These are phyloP conservation scores for Raphanus hybrid DNA, from an alignment of 441 rosid species.

Conservation along the genomic window DNA sequence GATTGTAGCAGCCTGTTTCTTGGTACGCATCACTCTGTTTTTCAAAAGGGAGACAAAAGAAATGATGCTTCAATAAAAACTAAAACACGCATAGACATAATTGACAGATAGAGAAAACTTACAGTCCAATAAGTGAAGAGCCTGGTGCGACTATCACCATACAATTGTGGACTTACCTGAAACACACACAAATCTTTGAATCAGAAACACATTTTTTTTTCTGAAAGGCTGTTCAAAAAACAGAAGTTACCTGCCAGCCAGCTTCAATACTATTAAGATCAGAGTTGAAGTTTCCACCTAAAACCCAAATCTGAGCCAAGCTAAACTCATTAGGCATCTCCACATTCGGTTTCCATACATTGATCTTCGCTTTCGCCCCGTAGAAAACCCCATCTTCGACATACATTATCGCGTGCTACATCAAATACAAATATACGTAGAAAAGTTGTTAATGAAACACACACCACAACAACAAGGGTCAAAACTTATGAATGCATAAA, in stretches of 20 bases:
- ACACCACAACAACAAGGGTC: background rate
- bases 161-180: conserved; percentile 64
- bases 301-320: conserved; percentile 67
- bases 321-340: conserved; percentile 64
- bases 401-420: conserved; percentile 59
- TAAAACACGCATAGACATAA: conserved; percentile 5
- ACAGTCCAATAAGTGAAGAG: conserved; percentile 74
- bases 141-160: conserved; percentile 55
- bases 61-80: background rate
- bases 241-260: conserved; percentile 61
- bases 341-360: conserved; percentile 62
- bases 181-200: conserved; percentile 9
- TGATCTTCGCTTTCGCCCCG: conserved; percentile 65
- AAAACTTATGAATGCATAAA: background rate
- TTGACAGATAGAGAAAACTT: conserved; percentile 33
- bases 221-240: background rate
- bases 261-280: conserved; percentile 71
- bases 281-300: conserved; percentile 56
- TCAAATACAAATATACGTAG: background rate
- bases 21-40: conserved; percentile 65
- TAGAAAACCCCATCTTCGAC: conserved; percentile 55
- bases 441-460: background rate
- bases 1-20: conserved; percentile 69
- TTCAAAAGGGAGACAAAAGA: conserved; percentile 10
- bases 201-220: conserved; percentile 12